Conservation (phyloP, 2,329 filamentous ascomycete species). For the Triangularia verruculosa region DNA sequence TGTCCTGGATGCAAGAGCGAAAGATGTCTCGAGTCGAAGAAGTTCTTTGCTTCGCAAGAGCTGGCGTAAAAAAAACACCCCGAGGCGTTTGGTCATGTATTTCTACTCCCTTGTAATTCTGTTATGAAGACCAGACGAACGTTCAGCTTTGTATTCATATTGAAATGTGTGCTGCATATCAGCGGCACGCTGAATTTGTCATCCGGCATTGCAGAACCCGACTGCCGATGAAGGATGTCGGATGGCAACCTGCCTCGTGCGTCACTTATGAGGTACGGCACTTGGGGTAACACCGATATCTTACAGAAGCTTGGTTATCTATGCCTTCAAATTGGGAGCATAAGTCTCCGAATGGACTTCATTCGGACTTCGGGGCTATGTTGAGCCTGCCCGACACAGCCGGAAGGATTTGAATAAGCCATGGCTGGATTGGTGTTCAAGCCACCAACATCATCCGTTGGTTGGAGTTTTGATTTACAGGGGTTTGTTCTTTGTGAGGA, state of each 20-base stretch:
- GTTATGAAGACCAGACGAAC: no score
- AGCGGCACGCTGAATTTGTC: conserved; percentile 6
- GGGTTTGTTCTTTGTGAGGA: not conserved
- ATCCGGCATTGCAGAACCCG: conserved; percentile 6
- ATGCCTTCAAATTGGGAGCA: not conserved
- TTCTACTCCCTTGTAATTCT: not conserved
- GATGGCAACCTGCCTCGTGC: not conserved
- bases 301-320: not conserved
- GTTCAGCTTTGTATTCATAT: no score
- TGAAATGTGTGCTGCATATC: not conserved
- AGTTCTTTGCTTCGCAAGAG: conserved; percentile 53
- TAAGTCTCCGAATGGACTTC: not conserved
- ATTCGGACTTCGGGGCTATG: not conserved
- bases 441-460: not conserved
- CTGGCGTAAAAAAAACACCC: conserved; percentile 1
- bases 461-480: not conserved
- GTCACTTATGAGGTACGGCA: not conserved
- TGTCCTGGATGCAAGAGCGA: conserved; percentile 94
- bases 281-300: not conserved
- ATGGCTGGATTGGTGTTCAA: not conserved
- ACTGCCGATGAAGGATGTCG: conserved; percentile 2
- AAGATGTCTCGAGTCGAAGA: conserved; percentile 74
- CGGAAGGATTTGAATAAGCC: not conserved
- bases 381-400: not conserved
- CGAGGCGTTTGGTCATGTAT: not conserved